Conservation (phyloP, 1,284 basidiomycete genomes). For the Paramarasmius palmivorus region DNA sequence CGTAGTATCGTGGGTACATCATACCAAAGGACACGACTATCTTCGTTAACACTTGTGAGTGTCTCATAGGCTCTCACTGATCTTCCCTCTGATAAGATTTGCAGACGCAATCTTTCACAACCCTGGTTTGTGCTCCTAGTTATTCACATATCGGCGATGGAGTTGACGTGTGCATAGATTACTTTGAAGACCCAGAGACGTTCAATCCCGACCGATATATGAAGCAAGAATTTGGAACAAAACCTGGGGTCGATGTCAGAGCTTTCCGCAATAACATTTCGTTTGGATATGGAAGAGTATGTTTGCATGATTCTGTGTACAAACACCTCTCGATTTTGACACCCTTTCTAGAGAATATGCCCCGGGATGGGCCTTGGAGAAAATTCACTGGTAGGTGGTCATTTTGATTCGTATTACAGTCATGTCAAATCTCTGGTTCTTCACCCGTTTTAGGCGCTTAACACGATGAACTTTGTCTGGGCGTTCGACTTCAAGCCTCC, state of each 20-base stretch:
- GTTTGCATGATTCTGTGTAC: background rate
- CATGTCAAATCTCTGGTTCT: too few species aligned
- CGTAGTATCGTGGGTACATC: constrained; percentile 17
- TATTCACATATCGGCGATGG: constrained; percentile 8
- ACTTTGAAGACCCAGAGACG: constrained; percentile 20
- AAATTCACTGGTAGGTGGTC: constrained; percentile 18
- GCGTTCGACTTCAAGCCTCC: background rate
- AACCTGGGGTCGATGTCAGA: constrained; percentile 13
- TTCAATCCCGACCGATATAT: constrained; percentile 20
- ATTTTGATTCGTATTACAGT: background rate
- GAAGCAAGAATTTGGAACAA: constrained; percentile 16
- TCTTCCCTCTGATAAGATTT: background rate
- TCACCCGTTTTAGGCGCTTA: too few species aligned
- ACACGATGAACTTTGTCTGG: background rate
- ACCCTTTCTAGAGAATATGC: constrained; percentile 25
- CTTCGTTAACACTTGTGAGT: constrained; percentile 20
- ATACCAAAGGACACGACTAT: constrained; percentile 18
- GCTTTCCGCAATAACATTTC: constrained; percentile 13
- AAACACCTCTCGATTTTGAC: background rate
- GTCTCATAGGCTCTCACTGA: background rate
- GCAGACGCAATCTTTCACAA: constrained; percentile 20
- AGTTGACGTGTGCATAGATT: constrained; percentile 16
- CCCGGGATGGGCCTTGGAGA: constrained; percentile 32
- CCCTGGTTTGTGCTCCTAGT: constrained; percentile 10
- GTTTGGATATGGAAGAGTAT: constrained; percentile 20